Conservation (phyloP, 2,329 filamentous ascomycete genomes). For the Aspergillus melleus region DNA sequence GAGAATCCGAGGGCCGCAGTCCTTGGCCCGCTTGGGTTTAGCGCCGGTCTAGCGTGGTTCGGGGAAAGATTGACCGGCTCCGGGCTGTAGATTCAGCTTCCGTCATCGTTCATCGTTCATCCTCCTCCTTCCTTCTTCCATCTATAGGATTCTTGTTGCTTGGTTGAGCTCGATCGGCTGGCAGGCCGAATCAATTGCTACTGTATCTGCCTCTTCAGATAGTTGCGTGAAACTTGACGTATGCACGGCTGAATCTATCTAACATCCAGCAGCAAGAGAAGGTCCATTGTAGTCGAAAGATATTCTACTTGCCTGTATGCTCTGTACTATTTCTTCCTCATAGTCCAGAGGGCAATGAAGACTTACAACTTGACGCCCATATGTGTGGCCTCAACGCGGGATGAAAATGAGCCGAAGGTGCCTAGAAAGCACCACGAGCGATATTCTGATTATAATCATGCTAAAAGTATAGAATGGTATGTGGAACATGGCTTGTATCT, state of each 20-base stretch:
- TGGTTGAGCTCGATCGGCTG: not conserved
- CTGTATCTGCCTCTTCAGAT: not conserved
- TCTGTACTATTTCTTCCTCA: not conserved
- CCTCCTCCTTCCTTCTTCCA: too few relatives aligned
- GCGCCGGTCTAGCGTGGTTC: conserved; percentile 6
- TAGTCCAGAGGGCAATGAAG: not conserved
- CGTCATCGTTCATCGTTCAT: too few relatives aligned
- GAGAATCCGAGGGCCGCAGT: not conserved
- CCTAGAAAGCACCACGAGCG: not conserved
- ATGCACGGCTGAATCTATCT: not conserved
- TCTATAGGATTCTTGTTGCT: too few relatives aligned
- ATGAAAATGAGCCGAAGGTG: not conserved
- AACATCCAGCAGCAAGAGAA: not conserved
- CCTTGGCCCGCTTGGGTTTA: not conserved
- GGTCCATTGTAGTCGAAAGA: not conserved
- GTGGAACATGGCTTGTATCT: conserved; percentile 2
- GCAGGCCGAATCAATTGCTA: not conserved
- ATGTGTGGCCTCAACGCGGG: conserved; percentile 29
- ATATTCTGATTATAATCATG: conserved; percentile 35
- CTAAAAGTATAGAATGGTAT: conserved; percentile 49
- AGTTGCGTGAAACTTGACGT: not conserved
- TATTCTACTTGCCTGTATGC: not conserved
- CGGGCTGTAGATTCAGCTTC: too few relatives aligned
- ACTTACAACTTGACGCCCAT: conserved; percentile 16
- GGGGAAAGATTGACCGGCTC: conserved; percentile 21